Conservation (phyloP, 345 rosid genomes). For the Crucihimalaya himalaica region DNA sequence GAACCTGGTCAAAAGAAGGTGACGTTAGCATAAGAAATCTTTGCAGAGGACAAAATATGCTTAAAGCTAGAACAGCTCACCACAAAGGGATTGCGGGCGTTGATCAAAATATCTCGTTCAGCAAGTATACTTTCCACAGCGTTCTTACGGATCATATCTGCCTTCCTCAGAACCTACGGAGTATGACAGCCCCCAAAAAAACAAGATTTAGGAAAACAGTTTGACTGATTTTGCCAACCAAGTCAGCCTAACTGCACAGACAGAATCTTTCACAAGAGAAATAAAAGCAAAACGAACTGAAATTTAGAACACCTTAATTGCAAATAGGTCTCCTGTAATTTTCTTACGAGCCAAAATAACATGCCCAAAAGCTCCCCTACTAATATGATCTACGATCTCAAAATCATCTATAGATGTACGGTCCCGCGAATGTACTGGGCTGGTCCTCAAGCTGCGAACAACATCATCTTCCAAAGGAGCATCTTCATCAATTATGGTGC, state of each 20-base stretch:
- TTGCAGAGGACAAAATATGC: constrained; percentile 30
- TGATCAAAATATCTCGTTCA: constrained; percentile 93
- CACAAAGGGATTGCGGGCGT: constrained; percentile 97
- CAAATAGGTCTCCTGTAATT: constrained; percentile 92
- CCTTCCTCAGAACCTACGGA: constrained; percentile 85
- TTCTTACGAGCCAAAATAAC: constrained; percentile 88
- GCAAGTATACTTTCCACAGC: constrained; percentile 96
- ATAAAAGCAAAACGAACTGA: constrained; percentile 4
- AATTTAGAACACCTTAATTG: constrained; percentile 66
- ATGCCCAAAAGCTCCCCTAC: constrained; percentile 93
- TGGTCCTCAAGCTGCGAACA: constrained; percentile 79
- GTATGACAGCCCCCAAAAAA: constrained; percentile 26
- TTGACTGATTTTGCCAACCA: constrained; percentile 3
- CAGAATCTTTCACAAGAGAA: constrained; percentile 16
- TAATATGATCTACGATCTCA: constrained; percentile 74
- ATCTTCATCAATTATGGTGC: constrained; percentile 84
- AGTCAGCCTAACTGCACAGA: neutral
- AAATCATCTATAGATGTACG: constrained; percentile 89
- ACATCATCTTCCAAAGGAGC: constrained; percentile 83
- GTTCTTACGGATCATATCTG: constrained; percentile 96
- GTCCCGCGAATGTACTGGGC: constrained; percentile 73
- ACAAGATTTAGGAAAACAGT: constrained; percentile 18
- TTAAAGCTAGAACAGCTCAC: constrained; percentile 59
- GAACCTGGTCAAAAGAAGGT: constrained; percentile 65
- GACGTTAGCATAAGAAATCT: constrained; percentile 34